These are phyloP conservation scores for Parmales sp. DNA, from an alignment of 108 stramenopile species.

Conservation along the genomic window DNA sequence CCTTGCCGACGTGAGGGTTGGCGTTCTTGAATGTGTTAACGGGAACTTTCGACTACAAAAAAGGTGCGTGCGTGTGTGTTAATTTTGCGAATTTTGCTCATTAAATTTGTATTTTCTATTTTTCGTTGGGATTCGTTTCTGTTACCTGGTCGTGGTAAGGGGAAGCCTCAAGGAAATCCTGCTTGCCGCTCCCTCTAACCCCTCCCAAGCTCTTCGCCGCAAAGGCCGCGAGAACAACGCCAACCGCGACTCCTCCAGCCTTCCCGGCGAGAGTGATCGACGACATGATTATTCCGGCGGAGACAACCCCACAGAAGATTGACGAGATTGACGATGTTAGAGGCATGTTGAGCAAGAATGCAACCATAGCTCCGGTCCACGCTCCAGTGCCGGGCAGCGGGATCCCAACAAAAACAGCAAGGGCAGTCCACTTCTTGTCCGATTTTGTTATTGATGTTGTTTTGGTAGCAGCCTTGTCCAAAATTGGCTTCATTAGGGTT, in stretches of 20 bases:
- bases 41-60: too few relatives aligned
- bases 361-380: conserved; percentile 94
- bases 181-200: conserved; percentile 3
- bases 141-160: conserved; percentile 62
- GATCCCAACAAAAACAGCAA: conserved; percentile 90
- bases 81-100: too few relatives aligned
- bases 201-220: not conserved
- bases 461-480: too few relatives aligned
- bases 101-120: too few relatives aligned
- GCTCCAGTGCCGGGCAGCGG: conserved; percentile 93
- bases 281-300: conserved; percentile 80
- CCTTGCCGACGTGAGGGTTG: conserved; percentile 87
- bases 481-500: too few relatives aligned
- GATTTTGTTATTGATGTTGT: not conserved
- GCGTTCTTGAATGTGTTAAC: conserved; percentile 73
- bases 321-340: conserved; percentile 63
- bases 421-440: conserved; percentile 73
- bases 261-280: conserved; percentile 69
- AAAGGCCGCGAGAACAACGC: conserved; percentile 37
- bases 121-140: too few relatives aligned
- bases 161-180: conserved; percentile 69
- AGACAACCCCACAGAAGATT: conserved; percentile 80
- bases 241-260: conserved; percentile 60
- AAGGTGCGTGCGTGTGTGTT: too few relatives aligned
- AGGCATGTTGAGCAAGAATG: conserved; percentile 84